These are phyloP conservation scores for Linum tenue DNA, from an alignment of 345 rosid species.

Conservation along the genomic window DNA sequence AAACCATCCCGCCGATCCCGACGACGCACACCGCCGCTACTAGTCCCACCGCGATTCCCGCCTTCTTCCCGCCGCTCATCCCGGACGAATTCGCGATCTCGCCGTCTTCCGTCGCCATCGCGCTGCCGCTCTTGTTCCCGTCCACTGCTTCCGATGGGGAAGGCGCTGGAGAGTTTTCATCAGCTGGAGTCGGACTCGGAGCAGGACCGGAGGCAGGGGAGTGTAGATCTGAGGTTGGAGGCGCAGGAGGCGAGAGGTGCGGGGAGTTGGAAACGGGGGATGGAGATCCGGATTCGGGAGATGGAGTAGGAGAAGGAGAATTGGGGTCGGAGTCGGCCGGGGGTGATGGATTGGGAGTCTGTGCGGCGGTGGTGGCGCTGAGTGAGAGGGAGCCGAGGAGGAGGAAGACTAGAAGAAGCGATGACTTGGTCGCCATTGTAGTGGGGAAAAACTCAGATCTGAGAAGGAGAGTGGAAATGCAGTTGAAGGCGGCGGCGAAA, in stretches of 20 bases:
- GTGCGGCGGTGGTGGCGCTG: conserved; percentile 13
- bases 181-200: conserved; percentile 13
- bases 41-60: conserved; percentile 46
- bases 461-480: too few relatives aligned
- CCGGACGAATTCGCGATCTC: conserved; percentile 15
- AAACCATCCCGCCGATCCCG: conserved; percentile 39
- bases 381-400: not conserved
- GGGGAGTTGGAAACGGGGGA: conserved; percentile 20
- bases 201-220: conserved; percentile 6
- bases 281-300: conserved; percentile 4
- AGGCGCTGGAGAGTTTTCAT: not conserved
- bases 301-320: not conserved
- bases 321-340: conserved; percentile 7
- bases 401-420: not conserved
- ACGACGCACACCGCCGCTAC: conserved; percentile 37
- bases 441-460: too few relatives aligned
- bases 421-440: not conserved
- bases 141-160: conserved; percentile 17
- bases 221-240: conserved; percentile 25
- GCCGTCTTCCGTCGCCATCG: conserved; percentile 15
- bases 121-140: conserved; percentile 22
- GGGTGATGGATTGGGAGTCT: conserved; percentile 14
- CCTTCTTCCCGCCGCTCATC: conserved; percentile 48
- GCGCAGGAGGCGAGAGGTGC: conserved; percentile 19
- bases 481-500: too few relatives aligned